Evolutionary conservation across 2,329 filamentous ascomycete species (phyloP).

Genomic region (Pestalotiopsis sp.): DNA sequence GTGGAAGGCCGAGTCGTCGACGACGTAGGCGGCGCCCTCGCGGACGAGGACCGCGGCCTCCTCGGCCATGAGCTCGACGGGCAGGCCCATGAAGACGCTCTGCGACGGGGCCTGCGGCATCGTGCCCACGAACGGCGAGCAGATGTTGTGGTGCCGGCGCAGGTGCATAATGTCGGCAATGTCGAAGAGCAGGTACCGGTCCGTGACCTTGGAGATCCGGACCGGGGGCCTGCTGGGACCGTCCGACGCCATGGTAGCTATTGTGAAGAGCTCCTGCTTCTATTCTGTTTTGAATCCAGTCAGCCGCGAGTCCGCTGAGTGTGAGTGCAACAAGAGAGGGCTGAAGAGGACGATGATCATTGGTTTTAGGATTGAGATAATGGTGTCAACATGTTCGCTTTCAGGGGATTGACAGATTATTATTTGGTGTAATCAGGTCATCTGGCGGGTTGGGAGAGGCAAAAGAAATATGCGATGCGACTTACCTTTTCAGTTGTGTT

Average conservation of each 20-base stretch:
- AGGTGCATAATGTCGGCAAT: conserved; percentile 76
- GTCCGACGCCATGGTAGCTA: neutral
- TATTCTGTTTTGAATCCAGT: neutral
- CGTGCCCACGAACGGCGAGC: conserved; percentile 81
- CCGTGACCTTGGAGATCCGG: conserved; percentile 77
- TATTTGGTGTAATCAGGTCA: conserved; percentile 59
- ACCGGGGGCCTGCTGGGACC: conserved; percentile 42
- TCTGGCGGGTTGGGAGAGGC: conserved; percentile 28
- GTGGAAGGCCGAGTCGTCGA: conserved; percentile 78
- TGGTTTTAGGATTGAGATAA: conserved; percentile 45
- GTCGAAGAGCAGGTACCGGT: conserved; percentile 88
- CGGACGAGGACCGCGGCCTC: conserved; percentile 82
- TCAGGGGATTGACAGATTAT: conserved; percentile 87
- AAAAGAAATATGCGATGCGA: conserved; percentile 1
- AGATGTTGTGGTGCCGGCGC: conserved; percentile 79
- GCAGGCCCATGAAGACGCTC: conserved; percentile 88
- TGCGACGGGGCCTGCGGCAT: conserved; percentile 92
- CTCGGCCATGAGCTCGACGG: conserved; percentile 86
- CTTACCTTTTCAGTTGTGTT: conserved; percentile 24
- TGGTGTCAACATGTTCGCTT: conserved; percentile 52
- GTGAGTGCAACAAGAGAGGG: conserved; percentile 16
- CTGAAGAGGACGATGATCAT: conserved; percentile 39
- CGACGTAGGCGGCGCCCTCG: conserved; percentile 72
- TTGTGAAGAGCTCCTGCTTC: neutral
- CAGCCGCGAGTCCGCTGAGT: neutral